These are phyloP conservation scores for Asclepias syriaca DNA, from an alignment of 257 asterid genomes.

Conservation along the genomic window DNA sequence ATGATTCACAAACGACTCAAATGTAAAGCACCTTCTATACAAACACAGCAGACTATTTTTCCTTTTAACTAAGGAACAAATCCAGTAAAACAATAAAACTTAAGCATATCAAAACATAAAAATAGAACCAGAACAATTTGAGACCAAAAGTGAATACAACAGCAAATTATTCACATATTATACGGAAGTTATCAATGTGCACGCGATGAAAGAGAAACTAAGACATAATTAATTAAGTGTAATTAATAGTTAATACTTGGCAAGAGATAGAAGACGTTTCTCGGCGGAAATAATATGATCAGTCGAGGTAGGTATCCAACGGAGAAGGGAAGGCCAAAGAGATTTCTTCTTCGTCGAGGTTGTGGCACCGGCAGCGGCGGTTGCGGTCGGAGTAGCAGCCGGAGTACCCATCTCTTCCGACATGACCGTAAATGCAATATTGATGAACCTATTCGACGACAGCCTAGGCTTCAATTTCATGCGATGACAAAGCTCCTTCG, in stretches of 20 bases:
- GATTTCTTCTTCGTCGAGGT: constrained; percentile 30
- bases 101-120: background rate
- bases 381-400: constrained; percentile 12
- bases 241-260: constrained; percentile 32
- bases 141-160: background rate
- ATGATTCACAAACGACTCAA: background rate
- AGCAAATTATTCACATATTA: background rate
- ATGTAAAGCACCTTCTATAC: background rate
- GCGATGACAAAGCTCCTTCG: background rate
- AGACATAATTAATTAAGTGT: background rate
- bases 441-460: constrained; percentile 28
- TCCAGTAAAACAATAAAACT: background rate
- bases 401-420: constrained; percentile 53
- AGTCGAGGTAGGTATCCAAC: constrained; percentile 95
- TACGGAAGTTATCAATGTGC: background rate
- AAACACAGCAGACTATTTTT: background rate
- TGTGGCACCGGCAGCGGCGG: constrained; percentile 20
- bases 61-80: background rate
- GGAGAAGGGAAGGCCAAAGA: constrained; percentile 63
- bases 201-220: background rate
- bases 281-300: constrained; percentile 85
- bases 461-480: constrained; percentile 21
- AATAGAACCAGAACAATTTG: background rate
- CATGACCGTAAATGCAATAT: constrained; percentile 36
- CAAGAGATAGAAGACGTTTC: constrained; percentile 73